phyloP scores from a whole-genome alignment of 1,284 basidiomycete species.

The Apiotrichum siamense region DNA sequence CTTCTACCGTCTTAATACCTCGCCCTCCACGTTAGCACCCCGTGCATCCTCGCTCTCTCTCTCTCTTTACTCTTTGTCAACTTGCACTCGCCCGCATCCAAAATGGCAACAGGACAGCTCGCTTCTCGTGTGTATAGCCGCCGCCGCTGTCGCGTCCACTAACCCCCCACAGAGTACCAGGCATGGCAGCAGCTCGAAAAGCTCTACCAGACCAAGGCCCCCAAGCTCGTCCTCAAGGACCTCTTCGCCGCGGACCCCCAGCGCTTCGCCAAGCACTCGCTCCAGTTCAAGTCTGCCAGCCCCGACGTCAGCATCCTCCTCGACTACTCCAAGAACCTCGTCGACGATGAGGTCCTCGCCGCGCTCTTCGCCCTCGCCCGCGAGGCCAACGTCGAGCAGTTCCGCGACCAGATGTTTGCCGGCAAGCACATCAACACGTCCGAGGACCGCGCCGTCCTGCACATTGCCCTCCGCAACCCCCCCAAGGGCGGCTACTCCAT shows the following conservation, averaged over 20 bases:
- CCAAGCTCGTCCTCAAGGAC: conserved; percentile 76
- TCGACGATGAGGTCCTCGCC: conserved; percentile 76
- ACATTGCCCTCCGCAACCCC: conserved; percentile 82
- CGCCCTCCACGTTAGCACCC: no score
- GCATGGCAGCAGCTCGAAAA: conserved; percentile 87
- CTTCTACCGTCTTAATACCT: no score
- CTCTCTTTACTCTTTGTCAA: neutral
- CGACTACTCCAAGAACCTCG: conserved; percentile 95
- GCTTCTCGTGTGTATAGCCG: conserved; percentile 32
- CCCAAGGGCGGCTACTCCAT: conserved; percentile 61
- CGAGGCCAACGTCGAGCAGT: conserved; percentile 79
- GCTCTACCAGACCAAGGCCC: conserved; percentile 69
- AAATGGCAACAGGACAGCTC: conserved; percentile 40
- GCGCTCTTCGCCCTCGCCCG: conserved; percentile 72
- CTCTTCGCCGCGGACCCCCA: conserved; percentile 81
- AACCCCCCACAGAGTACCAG: conserved; percentile 60
- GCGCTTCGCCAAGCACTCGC: conserved; percentile 81
- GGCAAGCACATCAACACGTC: conserved; percentile 98
- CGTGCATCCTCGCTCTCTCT: conserved; percentile 1
- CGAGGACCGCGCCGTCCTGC: conserved; percentile 91
- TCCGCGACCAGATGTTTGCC: conserved; percentile 86
- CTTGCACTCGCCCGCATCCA: conserved; percentile 8
- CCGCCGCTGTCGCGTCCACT: neutral
- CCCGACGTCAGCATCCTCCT: conserved; percentile 72
- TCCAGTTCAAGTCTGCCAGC: conserved; percentile 63